Conservation (phyloP, 1,284 basidiomycete genomes). For the Ceratobasidium sp. region DNA sequence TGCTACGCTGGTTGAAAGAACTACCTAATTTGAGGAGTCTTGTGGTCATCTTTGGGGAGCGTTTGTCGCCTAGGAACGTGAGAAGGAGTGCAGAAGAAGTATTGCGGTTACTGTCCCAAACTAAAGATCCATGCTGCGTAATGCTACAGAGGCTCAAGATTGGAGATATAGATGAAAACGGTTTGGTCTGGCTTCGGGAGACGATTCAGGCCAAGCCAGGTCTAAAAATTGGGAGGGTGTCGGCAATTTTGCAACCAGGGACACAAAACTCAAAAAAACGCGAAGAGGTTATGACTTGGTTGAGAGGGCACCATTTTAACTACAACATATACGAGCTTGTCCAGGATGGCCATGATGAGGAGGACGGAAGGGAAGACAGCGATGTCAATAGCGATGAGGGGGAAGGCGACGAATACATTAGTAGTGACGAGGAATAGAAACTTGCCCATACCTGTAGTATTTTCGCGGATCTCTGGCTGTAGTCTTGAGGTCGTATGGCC, state of each 20-base stretch:
- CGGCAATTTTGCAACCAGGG: not conserved
- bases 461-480: not conserved
- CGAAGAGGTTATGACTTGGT: constrained; percentile 4
- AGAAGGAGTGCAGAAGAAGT: constrained; percentile 7
- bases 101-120: not conserved
- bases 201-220: not conserved
- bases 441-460: not conserved
- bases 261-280: not conserved
- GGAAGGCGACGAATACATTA: no score
- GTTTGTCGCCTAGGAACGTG: constrained; percentile 3
- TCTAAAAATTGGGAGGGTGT: constrained; percentile 1
- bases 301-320: not conserved
- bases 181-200: not conserved
- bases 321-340: not conserved
- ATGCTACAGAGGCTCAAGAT: not conserved
- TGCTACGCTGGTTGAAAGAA: constrained; percentile 17
- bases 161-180: not conserved
- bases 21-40: not conserved
- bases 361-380: not conserved
- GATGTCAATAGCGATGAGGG: constrained; percentile 1
- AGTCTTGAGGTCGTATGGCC: not conserved
- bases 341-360: not conserved
- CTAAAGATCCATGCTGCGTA: not conserved
- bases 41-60: constrained; percentile 1
- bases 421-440: no score